These are phyloP conservation scores for Collybia sordida DNA, from an alignment of 768 basidiomycete species.

Conservation along the genomic window DNA sequence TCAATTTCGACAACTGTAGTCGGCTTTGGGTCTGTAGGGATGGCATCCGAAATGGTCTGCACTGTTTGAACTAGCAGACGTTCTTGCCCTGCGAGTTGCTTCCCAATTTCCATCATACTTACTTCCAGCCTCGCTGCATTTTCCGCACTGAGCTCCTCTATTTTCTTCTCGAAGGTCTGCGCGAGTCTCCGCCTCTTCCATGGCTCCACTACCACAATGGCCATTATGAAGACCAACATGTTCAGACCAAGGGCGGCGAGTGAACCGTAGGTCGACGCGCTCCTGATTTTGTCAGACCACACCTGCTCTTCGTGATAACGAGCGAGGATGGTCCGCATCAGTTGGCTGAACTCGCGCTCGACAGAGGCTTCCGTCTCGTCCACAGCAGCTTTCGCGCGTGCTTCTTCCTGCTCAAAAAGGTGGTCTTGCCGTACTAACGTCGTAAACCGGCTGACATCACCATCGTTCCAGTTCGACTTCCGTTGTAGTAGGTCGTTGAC, in stretches of 20 bases:
- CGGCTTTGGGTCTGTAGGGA: constrained; percentile 1
- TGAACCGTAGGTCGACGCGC: constrained; percentile 91
- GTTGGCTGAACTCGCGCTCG: constrained; percentile 82
- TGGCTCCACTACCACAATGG: constrained; percentile 91
- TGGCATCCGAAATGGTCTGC: constrained; percentile 9
- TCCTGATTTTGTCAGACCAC: constrained; percentile 98
- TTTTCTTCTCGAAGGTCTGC: constrained; percentile 85
- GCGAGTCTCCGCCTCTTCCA: constrained; percentile 91
- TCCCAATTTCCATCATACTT: constrained; percentile 47
- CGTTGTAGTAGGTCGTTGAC: constrained; percentile 94
- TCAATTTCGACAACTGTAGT: constrained; percentile 5
- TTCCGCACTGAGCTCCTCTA: constrained; percentile 61
- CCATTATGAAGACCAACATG: constrained; percentile 84
- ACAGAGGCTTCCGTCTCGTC: constrained; percentile 74
- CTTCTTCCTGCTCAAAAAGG: constrained; percentile 77
- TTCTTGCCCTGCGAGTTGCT: constrained; percentile 47
- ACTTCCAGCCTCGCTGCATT: constrained; percentile 49
- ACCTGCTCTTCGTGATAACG: constrained; percentile 99
- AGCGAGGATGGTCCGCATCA: constrained; percentile 86
- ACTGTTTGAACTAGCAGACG: constrained; percentile 13
- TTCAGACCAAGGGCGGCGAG: constrained; percentile 86
- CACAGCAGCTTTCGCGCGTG: constrained; percentile 63
- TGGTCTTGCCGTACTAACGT: constrained; percentile 90
- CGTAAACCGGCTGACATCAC: constrained; percentile 87
- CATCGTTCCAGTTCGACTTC: constrained; percentile 90